Percentiles rank a stretch among this genome's conserved stretches.
These are phyloP conservation scores for Picea glauca DNA, from an alignment of 75 land plant species.

Conservation along the genomic window DNA sequence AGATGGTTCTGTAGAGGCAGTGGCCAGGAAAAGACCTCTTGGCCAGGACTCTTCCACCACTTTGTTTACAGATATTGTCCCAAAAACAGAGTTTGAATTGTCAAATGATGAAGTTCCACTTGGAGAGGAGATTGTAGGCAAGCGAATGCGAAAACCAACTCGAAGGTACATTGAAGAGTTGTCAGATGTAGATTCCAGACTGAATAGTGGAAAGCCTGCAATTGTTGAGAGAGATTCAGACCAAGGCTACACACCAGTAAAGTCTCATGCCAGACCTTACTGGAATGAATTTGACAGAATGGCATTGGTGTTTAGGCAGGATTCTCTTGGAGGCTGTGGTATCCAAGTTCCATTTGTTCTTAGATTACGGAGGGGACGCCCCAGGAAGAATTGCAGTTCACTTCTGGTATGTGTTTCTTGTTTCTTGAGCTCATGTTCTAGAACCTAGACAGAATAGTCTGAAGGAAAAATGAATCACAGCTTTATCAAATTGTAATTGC, in stretches of 20 bases:
- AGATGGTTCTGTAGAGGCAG: conserved; percentile 4
- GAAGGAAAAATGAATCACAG: no score
- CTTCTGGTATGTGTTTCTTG: conserved; percentile 7
- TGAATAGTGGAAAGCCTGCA: conserved; percentile 20
- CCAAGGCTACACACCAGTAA: conserved; percentile 6
- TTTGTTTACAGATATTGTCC: not conserved
- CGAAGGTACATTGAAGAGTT: conserved; percentile 90
- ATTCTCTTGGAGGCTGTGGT: conserved; percentile 10
- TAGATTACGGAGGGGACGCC: conserved; percentile 16
- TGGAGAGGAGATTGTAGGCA: conserved; percentile 30
- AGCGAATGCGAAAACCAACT: conserved; percentile 91
- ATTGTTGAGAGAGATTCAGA: conserved; percentile 13
- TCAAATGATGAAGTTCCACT: conserved; percentile 15
- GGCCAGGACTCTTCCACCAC: not conserved
- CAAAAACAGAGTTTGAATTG: conserved; percentile 10
- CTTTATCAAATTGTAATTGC: no score
- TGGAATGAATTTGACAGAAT: conserved; percentile 8
- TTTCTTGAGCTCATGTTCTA: no score
- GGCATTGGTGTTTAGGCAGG: conserved; percentile 9
- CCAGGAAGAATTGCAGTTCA: conserved; percentile 16
- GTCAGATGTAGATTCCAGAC: conserved; percentile 43
- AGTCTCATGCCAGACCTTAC: conserved; percentile 10
- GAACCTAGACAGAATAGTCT: no score
- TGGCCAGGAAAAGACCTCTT: conserved; percentile 6
- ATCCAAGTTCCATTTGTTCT: conserved; percentile 17